A percentile compares a stretch with the other conserved stretches of the same genome.
Evolutionary conservation across 805 yeast genomes (phyloP).

Genomic region (Candida schatavii): DNA sequence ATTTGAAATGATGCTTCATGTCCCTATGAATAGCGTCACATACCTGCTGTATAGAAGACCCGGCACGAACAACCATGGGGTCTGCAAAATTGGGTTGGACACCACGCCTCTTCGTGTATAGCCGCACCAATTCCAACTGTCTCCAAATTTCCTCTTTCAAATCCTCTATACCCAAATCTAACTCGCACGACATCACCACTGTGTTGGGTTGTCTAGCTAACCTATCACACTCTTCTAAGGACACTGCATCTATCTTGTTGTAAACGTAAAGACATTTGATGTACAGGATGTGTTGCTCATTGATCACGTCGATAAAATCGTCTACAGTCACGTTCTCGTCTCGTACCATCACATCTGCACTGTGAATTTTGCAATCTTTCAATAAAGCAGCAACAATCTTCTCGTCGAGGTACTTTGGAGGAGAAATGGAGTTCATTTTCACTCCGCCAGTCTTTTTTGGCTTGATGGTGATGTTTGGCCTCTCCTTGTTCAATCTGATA

Average conservation of each 20-base stretch:
- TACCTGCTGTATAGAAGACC: constrained; percentile 77
- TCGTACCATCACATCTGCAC: constrained; percentile 87
- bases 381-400: constrained; percentile 72
- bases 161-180: constrained; percentile 82
- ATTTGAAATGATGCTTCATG: constrained; percentile 86
- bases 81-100: constrained; percentile 75
- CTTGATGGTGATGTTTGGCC: constrained; percentile 77
- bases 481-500: constrained; percentile 75
- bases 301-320: constrained; percentile 86
- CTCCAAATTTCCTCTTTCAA: constrained; percentile 93
- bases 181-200: constrained; percentile 88
- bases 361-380: constrained; percentile 85
- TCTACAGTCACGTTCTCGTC: constrained; percentile 90
- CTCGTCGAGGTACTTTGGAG: constrained; percentile 80
- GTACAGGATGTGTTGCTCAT: constrained; percentile 83
- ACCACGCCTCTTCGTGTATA: constrained; percentile 89
- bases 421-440: constrained; percentile 73
- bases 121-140: constrained; percentile 71
- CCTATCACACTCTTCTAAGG: constrained; percentile 89
- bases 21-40: constrained; percentile 93
- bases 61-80: constrained; percentile 85
- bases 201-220: constrained; percentile 92
- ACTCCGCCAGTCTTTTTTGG: constrained; percentile 89
- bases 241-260: constrained; percentile 93
- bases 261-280: constrained; percentile 90